A percentile compares a stretch with the other conserved stretches of the same genome.
Evolutionary conservation across 2,329 filamentous ascomycete genomes (phyloP).

Genomic region (Diaporthe destruens): DNA sequence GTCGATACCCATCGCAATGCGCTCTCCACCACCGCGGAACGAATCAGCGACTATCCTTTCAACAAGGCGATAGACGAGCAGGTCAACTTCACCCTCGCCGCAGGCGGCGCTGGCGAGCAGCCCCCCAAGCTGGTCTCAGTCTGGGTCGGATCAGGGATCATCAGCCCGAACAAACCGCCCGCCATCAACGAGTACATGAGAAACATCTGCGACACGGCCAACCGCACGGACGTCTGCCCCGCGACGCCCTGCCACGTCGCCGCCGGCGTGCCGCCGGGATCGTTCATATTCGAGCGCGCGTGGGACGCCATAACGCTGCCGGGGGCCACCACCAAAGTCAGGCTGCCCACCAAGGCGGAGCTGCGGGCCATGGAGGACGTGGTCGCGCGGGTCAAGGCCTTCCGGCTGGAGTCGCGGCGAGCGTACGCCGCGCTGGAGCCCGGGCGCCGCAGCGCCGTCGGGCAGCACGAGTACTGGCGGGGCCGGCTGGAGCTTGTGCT

Average conservation of each 20-base stretch:
- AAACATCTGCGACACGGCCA: slow-evolving; percentile 53
- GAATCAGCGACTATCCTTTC: slow-evolving; percentile 20
- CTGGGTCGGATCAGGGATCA: slow-evolving; percentile 61
- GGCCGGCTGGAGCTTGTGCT: slow-evolving; percentile 53
- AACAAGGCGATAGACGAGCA: slow-evolving; percentile 39
- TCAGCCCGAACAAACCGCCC: slow-evolving; percentile 47
- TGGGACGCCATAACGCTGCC: slow-evolving; percentile 65
- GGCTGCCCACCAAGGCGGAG: slow-evolving; percentile 48
- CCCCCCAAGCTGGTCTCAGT: slow-evolving; percentile 49
- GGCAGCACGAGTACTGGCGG: slow-evolving; percentile 55
- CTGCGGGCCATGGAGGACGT: slow-evolving; percentile 59
- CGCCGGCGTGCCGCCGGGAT: slow-evolving; percentile 61
- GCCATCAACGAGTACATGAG: slow-evolving; percentile 63
- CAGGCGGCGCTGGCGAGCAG: slow-evolving; percentile 46
- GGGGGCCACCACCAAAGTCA: slow-evolving; percentile 39
- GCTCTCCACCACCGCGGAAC: neutral
- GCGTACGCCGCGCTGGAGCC: slow-evolving; percentile 44
- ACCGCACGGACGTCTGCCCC: slow-evolving; percentile 57
- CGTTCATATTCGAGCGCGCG: slow-evolving; percentile 63
- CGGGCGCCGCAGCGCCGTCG: slow-evolving; percentile 38
- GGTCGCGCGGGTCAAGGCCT: slow-evolving; percentile 55
- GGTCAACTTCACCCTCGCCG: slow-evolving; percentile 47
- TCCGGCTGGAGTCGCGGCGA: slow-evolving; percentile 52
- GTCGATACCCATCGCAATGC: neutral
- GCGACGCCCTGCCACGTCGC: slow-evolving; percentile 62